A percentile compares a stretch with the other conserved stretches of the same genome.
Conservation (phyloP, 78 protist species). For the Goniomonas avonlea region DNA sequence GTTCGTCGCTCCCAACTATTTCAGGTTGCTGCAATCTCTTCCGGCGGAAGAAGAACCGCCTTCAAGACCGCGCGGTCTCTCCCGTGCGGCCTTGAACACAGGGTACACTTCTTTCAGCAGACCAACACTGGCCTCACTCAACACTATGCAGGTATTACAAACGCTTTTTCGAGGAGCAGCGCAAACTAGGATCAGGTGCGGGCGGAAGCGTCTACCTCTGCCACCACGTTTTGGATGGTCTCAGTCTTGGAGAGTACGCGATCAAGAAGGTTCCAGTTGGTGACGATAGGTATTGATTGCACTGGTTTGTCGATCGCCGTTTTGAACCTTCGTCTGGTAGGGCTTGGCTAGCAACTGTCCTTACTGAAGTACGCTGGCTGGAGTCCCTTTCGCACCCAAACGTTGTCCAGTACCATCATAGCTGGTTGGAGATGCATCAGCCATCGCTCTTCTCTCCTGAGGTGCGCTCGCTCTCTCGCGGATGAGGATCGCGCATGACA, state of each 20-base stretch:
- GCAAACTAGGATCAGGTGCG: no score
- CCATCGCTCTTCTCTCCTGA: constrained; percentile 53
- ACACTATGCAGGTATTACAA: no score
- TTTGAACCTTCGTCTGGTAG: background rate
- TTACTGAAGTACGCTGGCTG: constrained; percentile 52
- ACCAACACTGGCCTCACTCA: no score
- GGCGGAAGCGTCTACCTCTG: no score
- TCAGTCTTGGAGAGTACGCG: constrained; percentile 61
- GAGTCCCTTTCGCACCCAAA: constrained; percentile 58
- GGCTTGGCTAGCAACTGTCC: constrained; percentile 52
- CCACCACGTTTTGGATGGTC: constrained; percentile 53
- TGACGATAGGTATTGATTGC: constrained; percentile 27
- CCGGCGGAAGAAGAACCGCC: no score
- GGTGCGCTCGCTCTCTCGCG: background rate
- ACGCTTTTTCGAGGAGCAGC: no score
- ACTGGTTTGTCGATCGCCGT: background rate
- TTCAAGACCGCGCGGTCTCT: no score
- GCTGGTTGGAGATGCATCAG: constrained; percentile 58
- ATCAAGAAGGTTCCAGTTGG: constrained; percentile 66
- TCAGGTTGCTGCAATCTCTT: no score
- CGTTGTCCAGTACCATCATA: constrained; percentile 56
- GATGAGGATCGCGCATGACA: no score
- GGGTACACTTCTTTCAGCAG: no score
- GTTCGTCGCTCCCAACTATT: no score
- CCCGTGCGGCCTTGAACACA: no score